Evolutionary conservation across 2,329 filamentous ascomycete genomes (phyloP).

Genomic region (Westerdykella sp.): DNA sequence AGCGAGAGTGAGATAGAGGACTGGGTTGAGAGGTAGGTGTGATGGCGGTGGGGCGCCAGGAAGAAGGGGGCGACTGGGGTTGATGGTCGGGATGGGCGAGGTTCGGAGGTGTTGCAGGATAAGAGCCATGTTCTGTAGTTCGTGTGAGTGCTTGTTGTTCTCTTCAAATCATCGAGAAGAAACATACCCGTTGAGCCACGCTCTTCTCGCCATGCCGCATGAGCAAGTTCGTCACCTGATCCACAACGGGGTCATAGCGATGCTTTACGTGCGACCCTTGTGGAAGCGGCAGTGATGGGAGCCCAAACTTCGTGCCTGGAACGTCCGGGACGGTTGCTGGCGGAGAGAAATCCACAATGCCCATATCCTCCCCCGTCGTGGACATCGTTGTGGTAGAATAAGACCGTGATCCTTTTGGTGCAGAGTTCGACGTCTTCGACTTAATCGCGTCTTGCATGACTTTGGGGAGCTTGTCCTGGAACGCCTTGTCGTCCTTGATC

Average conservation of each 20-base stretch:
- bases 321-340: slow-evolving; percentile 14
- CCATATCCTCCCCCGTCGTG: slow-evolving; percentile 20
- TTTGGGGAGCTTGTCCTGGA: slow-evolving; percentile 57
- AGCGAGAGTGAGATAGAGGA: slow-evolving; percentile 81
- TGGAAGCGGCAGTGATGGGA: slow-evolving; percentile 62
- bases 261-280: slow-evolving; percentile 62
- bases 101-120: slow-evolving; percentile 82
- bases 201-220: slow-evolving; percentile 91
- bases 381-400: slow-evolving; percentile 49
- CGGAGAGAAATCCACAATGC: slow-evolving; percentile 23
- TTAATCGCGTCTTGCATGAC: slow-evolving; percentile 58
- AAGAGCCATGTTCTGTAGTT: slow-evolving; percentile 67
- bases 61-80: slow-evolving; percentile 63
- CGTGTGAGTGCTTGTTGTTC: slow-evolving; percentile 4
- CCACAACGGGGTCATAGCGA: slow-evolving; percentile 77
- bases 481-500: slow-evolving; percentile 56
- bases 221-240: slow-evolving; percentile 82
- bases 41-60: slow-evolving; percentile 69
- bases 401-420: slow-evolving; percentile 44
- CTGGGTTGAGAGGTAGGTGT: slow-evolving; percentile 80
- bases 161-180: slow-evolving; percentile 1
- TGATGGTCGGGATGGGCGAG: slow-evolving; percentile 69
- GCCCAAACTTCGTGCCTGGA: slow-evolving; percentile 68
- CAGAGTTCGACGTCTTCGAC: slow-evolving; percentile 37
- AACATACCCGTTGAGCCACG: slow-evolving; percentile 74